A percentile compares a stretch with the other conserved stretches of the same genome.
These are phyloP conservation scores for Keithomyces neogunnii DNA, from an alignment of 2,329 filamentous ascomycete genomes.

Conservation along the genomic window DNA sequence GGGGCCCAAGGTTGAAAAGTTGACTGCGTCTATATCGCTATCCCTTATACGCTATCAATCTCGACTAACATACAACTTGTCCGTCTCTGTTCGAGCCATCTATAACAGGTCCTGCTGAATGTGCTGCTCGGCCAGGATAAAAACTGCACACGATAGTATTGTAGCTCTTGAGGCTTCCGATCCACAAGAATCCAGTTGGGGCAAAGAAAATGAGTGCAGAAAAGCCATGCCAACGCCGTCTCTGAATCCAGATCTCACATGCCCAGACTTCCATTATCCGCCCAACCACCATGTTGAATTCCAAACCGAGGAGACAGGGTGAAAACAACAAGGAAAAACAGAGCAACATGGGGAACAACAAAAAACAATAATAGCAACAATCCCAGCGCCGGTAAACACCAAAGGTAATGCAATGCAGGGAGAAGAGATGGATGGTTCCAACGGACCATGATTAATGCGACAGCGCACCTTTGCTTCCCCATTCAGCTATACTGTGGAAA, in stretches of 20 bases:
- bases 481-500: neutral
- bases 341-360: neutral
- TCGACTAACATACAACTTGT: neutral
- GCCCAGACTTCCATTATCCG: neutral
- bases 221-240: conserved; percentile 1
- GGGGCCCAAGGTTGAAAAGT: neutral
- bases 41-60: neutral
- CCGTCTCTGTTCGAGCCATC: neutral
- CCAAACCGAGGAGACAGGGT: neutral
- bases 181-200: neutral
- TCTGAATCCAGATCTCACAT: neutral
- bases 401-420: conserved; percentile 2
- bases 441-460: neutral
- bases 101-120: neutral
- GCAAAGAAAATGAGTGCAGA: neutral
- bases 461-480: neutral
- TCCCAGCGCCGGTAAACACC: conserved; percentile 5
- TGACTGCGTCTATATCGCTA: neutral
- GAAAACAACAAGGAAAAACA: neutral
- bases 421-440: neutral
- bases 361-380: neutral
- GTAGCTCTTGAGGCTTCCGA: neutral
- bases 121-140: neutral
- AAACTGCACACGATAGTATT: neutral
- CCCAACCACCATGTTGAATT: neutral